A percentile compares a stretch with the other conserved stretches of the same genome.
phyloP scores from a whole-genome alignment of 2,329 filamentous ascomycete species.

The Diaporthe citri region DNA sequence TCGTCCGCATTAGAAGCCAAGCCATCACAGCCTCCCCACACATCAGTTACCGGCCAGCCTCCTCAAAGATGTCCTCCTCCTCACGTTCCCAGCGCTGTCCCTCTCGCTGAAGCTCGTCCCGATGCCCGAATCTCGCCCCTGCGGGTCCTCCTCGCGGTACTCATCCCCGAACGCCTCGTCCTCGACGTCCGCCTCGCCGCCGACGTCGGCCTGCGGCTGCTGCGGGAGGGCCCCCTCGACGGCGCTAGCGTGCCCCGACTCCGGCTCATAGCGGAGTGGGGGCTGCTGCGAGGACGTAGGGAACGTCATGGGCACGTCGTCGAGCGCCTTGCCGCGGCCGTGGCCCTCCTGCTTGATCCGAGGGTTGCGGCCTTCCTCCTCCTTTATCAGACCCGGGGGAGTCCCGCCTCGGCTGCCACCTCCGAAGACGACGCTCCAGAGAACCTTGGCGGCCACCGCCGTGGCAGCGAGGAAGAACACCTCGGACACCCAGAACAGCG shows the following conservation, averaged over 20 bases:
- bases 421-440: constrained; percentile 57
- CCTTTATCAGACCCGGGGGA: constrained; percentile 44
- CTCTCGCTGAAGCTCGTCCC: constrained; percentile 64
- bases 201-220: constrained; percentile 44
- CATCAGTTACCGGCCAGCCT: not conserved
- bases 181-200: constrained; percentile 63
- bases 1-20: not conserved
- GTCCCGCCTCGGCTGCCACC: constrained; percentile 35
- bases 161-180: constrained; percentile 54
- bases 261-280: constrained; percentile 44
- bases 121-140: constrained; percentile 60
- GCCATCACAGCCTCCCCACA: not conserved
- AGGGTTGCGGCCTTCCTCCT: constrained; percentile 40
- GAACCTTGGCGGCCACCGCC: constrained; percentile 66
- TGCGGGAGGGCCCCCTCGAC: constrained; percentile 4
- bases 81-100: constrained; percentile 19
- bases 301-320: constrained; percentile 41
- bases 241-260: constrained; percentile 41
- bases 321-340: constrained; percentile 4
- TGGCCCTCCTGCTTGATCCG: constrained; percentile 35
- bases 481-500: constrained; percentile 82
- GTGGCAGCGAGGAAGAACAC: constrained; percentile 71
- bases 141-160: constrained; percentile 45
- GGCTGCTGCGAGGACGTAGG: constrained; percentile 38
- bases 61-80: constrained; percentile 34